Percentiles rank a stretch among this genome's conserved stretches.
Evolutionary conservation across 768 basidiomycete species (phyloP).

Genomic region (Pluteus cervinus): DNA sequence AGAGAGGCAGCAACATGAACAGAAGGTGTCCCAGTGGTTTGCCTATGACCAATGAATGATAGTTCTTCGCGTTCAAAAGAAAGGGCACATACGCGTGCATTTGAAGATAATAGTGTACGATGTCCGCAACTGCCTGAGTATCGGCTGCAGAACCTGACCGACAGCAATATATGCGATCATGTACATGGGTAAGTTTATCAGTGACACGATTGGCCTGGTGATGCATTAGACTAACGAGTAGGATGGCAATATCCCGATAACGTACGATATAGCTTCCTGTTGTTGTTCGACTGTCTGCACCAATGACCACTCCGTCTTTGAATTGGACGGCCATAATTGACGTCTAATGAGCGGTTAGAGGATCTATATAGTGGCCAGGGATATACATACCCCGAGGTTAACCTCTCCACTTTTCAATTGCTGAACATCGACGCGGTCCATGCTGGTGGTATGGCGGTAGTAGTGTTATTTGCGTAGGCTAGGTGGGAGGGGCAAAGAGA

Average conservation of each 20-base stretch:
- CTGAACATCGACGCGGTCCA: conserved; percentile 74
- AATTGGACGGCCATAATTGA: conserved; percentile 99
- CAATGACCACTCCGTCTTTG: conserved; percentile 89
- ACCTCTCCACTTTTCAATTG: conserved; percentile 93
- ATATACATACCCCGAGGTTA: conserved; percentile 81
- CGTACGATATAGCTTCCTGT: conserved; percentile 93
- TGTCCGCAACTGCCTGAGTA: conserved; percentile 94
- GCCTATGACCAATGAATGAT: conserved; percentile 23
- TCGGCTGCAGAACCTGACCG: conserved; percentile 97
- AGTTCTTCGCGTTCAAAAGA: conserved; percentile 2
- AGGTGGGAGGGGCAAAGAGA: conserved; percentile 10
- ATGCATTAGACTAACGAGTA: conserved; percentile 1
- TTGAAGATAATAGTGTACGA: conserved; percentile 79
- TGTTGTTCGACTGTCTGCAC: conserved; percentile 96
- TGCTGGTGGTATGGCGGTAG: conserved; percentile 24
- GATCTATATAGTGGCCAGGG: conserved; percentile 3
- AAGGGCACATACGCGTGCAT: conserved; percentile 51
- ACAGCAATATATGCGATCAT: conserved; percentile 99
- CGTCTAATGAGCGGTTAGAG: conserved; percentile 48
- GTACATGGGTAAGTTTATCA: conserved; percentile 94
- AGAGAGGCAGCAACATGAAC: conserved; percentile 77
- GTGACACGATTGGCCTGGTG: conserved; percentile 92
- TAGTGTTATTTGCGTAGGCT: conserved; percentile 10
- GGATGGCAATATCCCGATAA: conserved; percentile 4
- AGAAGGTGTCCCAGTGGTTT: conserved; percentile 64